Base-by-base conservation (phyloP, 1,284 basidiomycete genomes). In the Ustilago nuda region DNA sequence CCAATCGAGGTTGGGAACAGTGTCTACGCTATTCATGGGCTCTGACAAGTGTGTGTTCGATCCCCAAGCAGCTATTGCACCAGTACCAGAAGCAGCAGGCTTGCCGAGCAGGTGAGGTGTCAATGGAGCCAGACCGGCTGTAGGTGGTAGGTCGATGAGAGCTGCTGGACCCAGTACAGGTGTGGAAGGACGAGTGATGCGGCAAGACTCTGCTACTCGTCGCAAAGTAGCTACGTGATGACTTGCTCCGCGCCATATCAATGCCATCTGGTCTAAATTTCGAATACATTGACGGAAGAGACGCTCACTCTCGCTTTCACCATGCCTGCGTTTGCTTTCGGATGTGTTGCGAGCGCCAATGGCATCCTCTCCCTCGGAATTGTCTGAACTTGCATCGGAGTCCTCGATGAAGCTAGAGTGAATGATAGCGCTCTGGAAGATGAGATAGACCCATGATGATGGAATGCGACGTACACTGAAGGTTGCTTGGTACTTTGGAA, bases 371-470 rank as follows among this genome's bases (percentile, higher is more conserved):
- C 27, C 51, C 17, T 45, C 30, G 17, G 23, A 19, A 7, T 17
- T 19, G 9, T 19, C 43, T 45, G 19, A 45, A 45, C n/a, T 6
- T 45, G 43, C n/a, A 8, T 45, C 43, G 2, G 43, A 45, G n/a
- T 45, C 43, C 43, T 55, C 62, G 9, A 61, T 37, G 17, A 70
- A 62, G 41, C 56, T 59, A n/a, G 67, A 56, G 41, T 60, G 67
- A 19, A 65, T 62, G 32, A 61, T 52, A 32, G 67, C 67, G 30
- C 60, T 62, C 41, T 65, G 67, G 19, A 70, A 70, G 55, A 70
- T 65, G 30, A 70, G 67, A 36, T 70, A 70, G 8, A 70, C 62
- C 61, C 67, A 70, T 4, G 59, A 62, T 4, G 61, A 62, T 6
- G 67, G 56, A 32, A 70, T 62, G 17, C 50, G 53, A 11, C 53